Conservation (phyloP, 1,284 basidiomycete species). For the Serendipita sp. region DNA sequence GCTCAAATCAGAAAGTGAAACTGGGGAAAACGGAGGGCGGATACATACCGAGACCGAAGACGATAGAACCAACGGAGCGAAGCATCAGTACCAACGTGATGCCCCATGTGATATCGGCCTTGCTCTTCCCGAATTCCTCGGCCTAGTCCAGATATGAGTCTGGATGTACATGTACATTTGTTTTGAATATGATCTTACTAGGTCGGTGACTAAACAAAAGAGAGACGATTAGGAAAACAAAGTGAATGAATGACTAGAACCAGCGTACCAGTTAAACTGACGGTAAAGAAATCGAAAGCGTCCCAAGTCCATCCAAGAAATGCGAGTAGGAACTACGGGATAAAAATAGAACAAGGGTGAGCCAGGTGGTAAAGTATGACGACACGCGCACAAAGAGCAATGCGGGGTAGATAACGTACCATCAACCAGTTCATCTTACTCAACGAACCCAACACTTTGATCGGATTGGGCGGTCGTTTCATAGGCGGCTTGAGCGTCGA, state of each 20-base stretch:
- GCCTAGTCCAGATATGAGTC: constrained; percentile 31
- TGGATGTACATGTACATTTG: not conserved
- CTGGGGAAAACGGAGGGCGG: too few species aligned
- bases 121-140: constrained; percentile 1
- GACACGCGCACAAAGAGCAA: too few species aligned
- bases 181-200: constrained; percentile 5
- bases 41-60: constrained; percentile 25
- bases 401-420: not conserved
- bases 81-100: constrained; percentile 91
- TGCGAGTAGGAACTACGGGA: too few species aligned
- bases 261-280: constrained; percentile 52
- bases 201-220: not conserved
- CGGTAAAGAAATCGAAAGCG: constrained; percentile 72
- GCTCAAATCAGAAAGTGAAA: not conserved
- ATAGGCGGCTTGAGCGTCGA: not conserved
- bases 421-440: not conserved
- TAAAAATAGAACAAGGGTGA: too few species aligned
- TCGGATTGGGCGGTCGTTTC: not conserved
- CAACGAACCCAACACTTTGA: not conserved
- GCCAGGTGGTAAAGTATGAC: too few species aligned
- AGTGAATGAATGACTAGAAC: constrained; percentile 13
- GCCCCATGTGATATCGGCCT: constrained; percentile 19
- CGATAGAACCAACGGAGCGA: constrained; percentile 70
- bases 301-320: constrained; percentile 40
- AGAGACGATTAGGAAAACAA: too few species aligned